Evolutionary conservation across 2,329 filamentous ascomycete genomes (phyloP), one percentile per base, ranked within the genome.

Genomic region (Neonectria hederae): DNA sequence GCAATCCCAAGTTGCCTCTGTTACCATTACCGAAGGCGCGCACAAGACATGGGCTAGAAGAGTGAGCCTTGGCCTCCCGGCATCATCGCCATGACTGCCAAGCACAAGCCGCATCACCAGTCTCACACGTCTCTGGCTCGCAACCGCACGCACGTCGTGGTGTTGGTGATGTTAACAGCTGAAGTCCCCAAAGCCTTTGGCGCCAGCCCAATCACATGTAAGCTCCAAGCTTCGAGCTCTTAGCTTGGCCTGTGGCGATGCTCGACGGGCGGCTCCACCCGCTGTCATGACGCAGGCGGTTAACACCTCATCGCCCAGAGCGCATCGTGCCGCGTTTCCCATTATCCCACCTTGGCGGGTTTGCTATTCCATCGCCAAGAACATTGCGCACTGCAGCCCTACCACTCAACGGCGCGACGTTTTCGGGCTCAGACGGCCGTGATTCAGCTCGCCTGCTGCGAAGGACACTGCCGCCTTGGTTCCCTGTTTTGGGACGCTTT

Each of bases 1-100:
- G 71, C 69, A 8, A 61, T 75, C 4, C 74, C 74, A 0, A 69
- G 69, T 28, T 70, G 65, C 8, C 60, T 65, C 0, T 76, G 75
- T 46, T 54, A 19, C 9, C 7, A 49, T 3, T 71, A 69, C 3
- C 48, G 70, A 17, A 40, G 63, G 3, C 59, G 55, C 10, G 72
- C 73, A 5, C 51, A 59, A 4, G 51, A 22, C 4, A 48, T 55
- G 4, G 63, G 65, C 0, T 54, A 53, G 35, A 26, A 14, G 5
- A n/a, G n/a, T n/a, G n/a, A n/a, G n/a, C n/a, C n/a, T n/a, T n/a
- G n/a, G n/a, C n/a, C n/a, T n/a, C n/a, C n/a, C n/a, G n/a, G n/a
- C n/a, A n/a, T 6, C 7, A 21, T 42, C 38, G 10, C 38, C 38
- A 40, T n/a, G 4, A 40, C 9, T 21, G 8, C 38, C 38, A 10